Evolutionary conservation across 176 grass and related monocot species (phyloP).

Genomic region (Oryza australiensis): DNA sequence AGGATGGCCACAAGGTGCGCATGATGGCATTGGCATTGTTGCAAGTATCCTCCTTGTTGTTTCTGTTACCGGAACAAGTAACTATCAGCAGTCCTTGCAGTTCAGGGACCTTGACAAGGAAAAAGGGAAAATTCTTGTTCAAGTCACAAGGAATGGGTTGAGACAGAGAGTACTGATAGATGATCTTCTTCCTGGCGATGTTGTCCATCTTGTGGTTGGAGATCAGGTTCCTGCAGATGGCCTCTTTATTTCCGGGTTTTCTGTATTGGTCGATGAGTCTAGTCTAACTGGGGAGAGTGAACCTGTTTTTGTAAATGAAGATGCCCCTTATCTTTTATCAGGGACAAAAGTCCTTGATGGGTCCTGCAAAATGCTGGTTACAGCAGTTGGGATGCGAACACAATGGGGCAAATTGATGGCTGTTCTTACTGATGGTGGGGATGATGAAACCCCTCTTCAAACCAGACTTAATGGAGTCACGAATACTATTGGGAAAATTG

Average conservation of each 20-base stretch:
- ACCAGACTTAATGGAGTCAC: conserved; percentile 67
- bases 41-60: conserved; percentile 68
- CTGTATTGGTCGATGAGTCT: conserved; percentile 61
- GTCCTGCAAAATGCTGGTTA: conserved; percentile 61
- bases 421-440: conserved; percentile 52
- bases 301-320: conserved; percentile 51
- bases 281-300: conserved; percentile 77
- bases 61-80: conserved; percentile 60
- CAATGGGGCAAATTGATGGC: conserved; percentile 72
- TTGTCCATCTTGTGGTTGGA: conserved; percentile 59
- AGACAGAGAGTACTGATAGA: conserved; percentile 61
- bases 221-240: conserved; percentile 80
- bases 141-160: conserved; percentile 53
- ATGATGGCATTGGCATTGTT: conserved; percentile 70
- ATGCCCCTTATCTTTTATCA: conserved; percentile 64
- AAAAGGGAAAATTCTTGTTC: conserved; percentile 66
- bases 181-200: conserved; percentile 65
- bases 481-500: conserved; percentile 65
- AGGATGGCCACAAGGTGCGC: conserved; percentile 61
- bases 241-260: conserved; percentile 60
- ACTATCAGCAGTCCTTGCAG: conserved; percentile 71
- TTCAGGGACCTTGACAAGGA: conserved; percentile 80
- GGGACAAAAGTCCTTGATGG: conserved; percentile 70
- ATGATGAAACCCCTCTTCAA: conserved; percentile 74
- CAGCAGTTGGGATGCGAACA: conserved; percentile 65